Percentiles rank a stretch among this genome's conserved stretches.
Evolutionary conservation across 352 stramenopile species (phyloP).

Genomic region (Phytophthora foliorum): DNA sequence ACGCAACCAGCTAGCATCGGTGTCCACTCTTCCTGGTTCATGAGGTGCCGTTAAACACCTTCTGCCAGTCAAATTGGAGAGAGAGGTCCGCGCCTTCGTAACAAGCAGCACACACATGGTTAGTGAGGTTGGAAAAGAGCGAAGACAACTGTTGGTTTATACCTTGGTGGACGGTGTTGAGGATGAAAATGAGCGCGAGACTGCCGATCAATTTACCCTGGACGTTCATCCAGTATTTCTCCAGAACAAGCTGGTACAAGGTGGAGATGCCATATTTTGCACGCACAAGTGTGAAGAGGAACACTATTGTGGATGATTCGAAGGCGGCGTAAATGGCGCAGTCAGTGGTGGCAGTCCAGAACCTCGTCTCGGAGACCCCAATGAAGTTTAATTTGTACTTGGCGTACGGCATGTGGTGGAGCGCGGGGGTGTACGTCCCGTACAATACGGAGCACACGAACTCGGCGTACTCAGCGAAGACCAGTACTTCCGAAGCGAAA

Average conservation of each 20-base stretch:
- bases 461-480: conserved; percentile 46
- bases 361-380: conserved; percentile 3
- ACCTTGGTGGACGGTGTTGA: conserved; percentile 29
- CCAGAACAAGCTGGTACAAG: conserved; percentile 41
- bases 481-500: conserved; percentile 36
- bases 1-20: background rate
- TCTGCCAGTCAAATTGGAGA: conserved; percentile 31
- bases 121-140: background rate
- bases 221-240: conserved; percentile 42
- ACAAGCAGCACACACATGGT: background rate
- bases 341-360: conserved; percentile 11
- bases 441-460: conserved; percentile 37
- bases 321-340: conserved; percentile 19
- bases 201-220: conserved; percentile 37
- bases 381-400: conserved; percentile 36
- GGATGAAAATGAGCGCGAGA: conserved; percentile 41
- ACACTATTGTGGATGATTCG: conserved; percentile 25
- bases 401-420: conserved; percentile 31
- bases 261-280: conserved; percentile 39
- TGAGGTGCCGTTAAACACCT: conserved; percentile 23
- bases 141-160: background rate
- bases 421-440: conserved; percentile 29
- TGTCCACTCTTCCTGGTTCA: too few species aligned
- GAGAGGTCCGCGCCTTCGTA: conserved; percentile 25
- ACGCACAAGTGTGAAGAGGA: conserved; percentile 28